These are phyloP conservation scores for Triticum turgidum DNA, from an alignment of 176 grass and related monocot species.

Conservation along the genomic window DNA sequence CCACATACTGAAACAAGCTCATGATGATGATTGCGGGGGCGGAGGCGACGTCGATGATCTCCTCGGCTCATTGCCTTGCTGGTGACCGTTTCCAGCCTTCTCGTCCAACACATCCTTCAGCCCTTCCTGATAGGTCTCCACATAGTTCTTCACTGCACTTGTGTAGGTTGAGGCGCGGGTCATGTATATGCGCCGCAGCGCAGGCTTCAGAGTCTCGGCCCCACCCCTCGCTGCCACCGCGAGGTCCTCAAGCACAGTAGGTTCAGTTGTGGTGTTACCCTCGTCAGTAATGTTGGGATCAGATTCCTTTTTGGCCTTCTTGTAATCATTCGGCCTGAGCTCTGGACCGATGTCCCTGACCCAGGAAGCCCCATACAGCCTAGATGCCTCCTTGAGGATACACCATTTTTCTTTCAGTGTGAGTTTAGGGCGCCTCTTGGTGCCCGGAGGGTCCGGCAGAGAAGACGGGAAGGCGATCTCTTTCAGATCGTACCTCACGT, in stretches of 20 bases:
- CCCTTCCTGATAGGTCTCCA: constrained; percentile 31
- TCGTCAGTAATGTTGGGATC: neutral
- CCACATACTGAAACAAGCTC: neutral
- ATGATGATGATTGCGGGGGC: neutral
- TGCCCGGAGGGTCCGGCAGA: neutral
- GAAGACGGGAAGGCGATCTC: neutral
- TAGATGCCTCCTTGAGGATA: neutral
- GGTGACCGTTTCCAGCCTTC: neutral
- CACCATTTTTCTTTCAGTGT: neutral
- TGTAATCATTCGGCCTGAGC: constrained; percentile 48
- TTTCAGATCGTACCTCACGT: neutral
- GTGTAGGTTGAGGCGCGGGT: constrained; percentile 21
- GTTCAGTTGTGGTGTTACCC: neutral
- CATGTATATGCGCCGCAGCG: constrained; percentile 28
- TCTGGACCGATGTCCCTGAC: constrained; percentile 46
- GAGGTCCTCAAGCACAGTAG: constrained; percentile 22
- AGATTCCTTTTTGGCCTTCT: neutral
- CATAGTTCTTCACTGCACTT: constrained; percentile 23
- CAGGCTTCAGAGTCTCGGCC: constrained; percentile 11
- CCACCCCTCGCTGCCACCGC: neutral
- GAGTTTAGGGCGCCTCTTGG: neutral
- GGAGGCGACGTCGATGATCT: neutral
- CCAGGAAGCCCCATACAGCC: neutral
- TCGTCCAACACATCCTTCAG: constrained; percentile 37
- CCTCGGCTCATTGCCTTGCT: neutral